Evolutionary conservation across 352 stramenopile species (phyloP).

Genomic region (Lagenidium giganteum): DNA sequence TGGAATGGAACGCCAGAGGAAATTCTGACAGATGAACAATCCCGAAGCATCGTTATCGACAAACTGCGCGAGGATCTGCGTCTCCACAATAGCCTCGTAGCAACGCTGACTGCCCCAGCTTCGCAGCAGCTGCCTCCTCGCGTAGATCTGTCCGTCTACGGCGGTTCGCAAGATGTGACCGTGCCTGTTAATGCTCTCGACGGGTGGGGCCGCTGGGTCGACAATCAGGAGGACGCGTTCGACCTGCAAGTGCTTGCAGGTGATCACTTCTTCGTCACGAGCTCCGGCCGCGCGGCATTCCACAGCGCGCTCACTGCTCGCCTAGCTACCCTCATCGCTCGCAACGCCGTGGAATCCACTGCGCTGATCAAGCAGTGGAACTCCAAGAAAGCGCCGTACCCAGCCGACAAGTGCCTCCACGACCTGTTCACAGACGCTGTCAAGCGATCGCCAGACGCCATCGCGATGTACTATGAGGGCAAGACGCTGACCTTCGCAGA

Average conservation of each 20-base stretch:
- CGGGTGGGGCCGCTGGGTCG: conserved; percentile 30
- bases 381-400: conserved; percentile 44
- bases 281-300: conserved; percentile 24
- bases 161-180: conserved; percentile 34
- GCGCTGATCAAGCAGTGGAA: conserved; percentile 48
- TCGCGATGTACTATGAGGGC: conserved; percentile 73
- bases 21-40: conserved; percentile 41
- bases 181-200: conserved; percentile 28
- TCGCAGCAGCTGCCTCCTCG: too few relatives aligned
- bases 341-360: conserved; percentile 37
- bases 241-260: conserved; percentile 44
- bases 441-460: conserved; percentile 45
- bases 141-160: conserved; percentile 59
- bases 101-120: too few relatives aligned
- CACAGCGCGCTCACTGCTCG: conserved; percentile 26
- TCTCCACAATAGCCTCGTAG: conserved; percentile 46
- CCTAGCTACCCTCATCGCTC: conserved; percentile 24
- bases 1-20: conserved; percentile 58
- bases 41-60: conserved; percentile 26
- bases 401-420: conserved; percentile 70
- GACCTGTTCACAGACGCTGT: conserved; percentile 75
- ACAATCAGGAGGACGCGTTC: conserved; percentile 12
- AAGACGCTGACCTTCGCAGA: conserved; percentile 62
- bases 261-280: conserved; percentile 62
- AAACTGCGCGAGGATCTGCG: conserved; percentile 35